phyloP scores from a whole-genome alignment of 106 monocot genomes.

The Platanthera guangdongensis region DNA sequence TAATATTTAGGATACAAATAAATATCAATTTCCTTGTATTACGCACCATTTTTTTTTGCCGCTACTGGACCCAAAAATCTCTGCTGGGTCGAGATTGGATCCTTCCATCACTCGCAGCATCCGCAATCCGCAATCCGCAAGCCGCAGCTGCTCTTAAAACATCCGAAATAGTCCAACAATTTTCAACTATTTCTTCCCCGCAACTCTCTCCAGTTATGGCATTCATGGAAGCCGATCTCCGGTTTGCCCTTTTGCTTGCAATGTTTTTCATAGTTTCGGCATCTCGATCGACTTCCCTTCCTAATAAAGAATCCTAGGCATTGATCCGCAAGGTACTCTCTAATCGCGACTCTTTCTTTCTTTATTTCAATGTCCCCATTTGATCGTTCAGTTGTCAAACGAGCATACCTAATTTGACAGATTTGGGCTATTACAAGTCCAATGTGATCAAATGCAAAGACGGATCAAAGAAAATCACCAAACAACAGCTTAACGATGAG shows the following conservation, averaged over 20 bases:
- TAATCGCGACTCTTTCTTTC: not conserved
- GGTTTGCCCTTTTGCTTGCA: not conserved
- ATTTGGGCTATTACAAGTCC: slow-evolving; percentile 45
- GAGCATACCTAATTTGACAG: not conserved
- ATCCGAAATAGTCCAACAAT: too few species aligned
- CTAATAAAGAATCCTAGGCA: slow-evolving; percentile 8
- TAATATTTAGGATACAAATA: too few species aligned
- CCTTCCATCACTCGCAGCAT: too few species aligned
- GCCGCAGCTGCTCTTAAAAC: too few species aligned
- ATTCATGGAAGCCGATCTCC: not conserved
- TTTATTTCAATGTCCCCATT: not conserved
- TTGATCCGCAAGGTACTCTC: slow-evolving; percentile 7
- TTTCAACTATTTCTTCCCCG: not conserved
- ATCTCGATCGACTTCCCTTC: not conserved
- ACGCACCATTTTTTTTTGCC: too few species aligned
- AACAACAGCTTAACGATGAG: slow-evolving; percentile 81
- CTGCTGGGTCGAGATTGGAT: too few species aligned
- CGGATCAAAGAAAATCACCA: slow-evolving; percentile 81
- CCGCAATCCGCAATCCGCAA: too few species aligned
- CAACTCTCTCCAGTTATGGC: not conserved
- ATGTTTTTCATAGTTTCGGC: not conserved
- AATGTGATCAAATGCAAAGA: slow-evolving; percentile 86
- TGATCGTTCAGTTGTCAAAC: not conserved
- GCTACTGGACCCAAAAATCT: too few species aligned
- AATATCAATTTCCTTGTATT: too few species aligned